Evolutionary conservation across 306 rosid genomes (phyloP), one percentile per base, ranked within the genome.

Genomic region (Casuarina glauca): DNA sequence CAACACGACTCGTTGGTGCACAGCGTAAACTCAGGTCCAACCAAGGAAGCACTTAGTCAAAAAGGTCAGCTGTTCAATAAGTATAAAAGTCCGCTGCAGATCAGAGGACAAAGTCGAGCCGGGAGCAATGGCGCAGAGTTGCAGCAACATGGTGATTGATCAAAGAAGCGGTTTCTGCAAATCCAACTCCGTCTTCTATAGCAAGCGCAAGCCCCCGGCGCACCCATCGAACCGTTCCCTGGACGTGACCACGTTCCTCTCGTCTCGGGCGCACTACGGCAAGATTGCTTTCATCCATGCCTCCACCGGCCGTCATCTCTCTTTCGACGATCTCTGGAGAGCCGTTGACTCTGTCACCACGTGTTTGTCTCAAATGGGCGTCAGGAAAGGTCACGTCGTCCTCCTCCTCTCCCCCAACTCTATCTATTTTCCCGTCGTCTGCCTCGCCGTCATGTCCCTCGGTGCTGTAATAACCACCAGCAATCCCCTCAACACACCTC

Each of bases 391-490:
- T 55, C 84, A 89, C 64, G 97, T 89, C 71, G 48, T 95, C 81
- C 93, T 92, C 78, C 77, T 95, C n/a, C 88, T 95, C 58, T 92
- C 98, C 60, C 98, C 97, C 0, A 92, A 92, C 81, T 89, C 97
- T 53, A 89, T 95, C 61, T 77, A 72, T 83, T 92, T 92, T 76
- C 97, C 98, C 6, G 81, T 95, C 0, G 89, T 95, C 4, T 92
- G 97, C 83, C 91, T 92, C 39, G 91, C 96, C 79, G 86, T 86
- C 62, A 92, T 95, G 91, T 91, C 96, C 81, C 86, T 92, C n/a
- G 98, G 98, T 13, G 97, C 95, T 61, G 39, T 95, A 67, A 86
- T 95, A 74, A 92, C 97, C 82, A 90, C 98, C 82, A 92, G 96
- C 39, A 95, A 92, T 72, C 98, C 98, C 4, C 93, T 92, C 82